Evolutionary conservation across 257 asterid species (phyloP).

Genomic region (Nicotiana noctiflora): DNA sequence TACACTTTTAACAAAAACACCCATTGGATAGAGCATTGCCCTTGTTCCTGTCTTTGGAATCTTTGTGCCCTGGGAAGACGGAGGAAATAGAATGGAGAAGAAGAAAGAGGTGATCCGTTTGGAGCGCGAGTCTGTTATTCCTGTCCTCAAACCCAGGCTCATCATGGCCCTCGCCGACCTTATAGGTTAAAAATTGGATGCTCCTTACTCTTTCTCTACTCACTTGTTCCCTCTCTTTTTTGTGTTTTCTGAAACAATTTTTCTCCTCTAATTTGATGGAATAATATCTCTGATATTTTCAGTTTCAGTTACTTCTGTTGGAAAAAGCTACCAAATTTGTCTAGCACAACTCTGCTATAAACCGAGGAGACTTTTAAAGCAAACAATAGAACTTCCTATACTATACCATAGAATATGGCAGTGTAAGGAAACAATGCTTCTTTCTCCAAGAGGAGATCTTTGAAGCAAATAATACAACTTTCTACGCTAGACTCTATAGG

Average conservation of each 20-base stretch:
- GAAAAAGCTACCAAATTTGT: neutral
- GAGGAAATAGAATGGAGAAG: slow-evolving; percentile 11
- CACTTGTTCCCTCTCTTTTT: no score
- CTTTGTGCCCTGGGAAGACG: neutral
- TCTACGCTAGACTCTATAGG: neutral
- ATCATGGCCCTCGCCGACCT: slow-evolving; percentile 84
- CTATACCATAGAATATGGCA: no score
- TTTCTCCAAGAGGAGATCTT: neutral
- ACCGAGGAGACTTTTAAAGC: no score
- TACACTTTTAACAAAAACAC: neutral
- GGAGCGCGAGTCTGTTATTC: slow-evolving; percentile 91
- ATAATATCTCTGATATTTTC: neutral
- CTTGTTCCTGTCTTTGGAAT: neutral
- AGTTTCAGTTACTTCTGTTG: neutral
- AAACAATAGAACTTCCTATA: no score
- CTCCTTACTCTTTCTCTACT: no score
- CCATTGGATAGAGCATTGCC: neutral
- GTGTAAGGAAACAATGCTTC: neutral
- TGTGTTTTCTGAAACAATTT: no score
- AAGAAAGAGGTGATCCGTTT: slow-evolving; percentile 75
- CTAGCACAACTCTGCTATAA: neutral
- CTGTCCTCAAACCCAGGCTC: slow-evolving; percentile 91
- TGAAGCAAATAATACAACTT: neutral
- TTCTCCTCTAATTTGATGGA: no score
- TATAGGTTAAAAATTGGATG: slow-evolving; percentile 48